Evolutionary conservation across 2,329 filamentous ascomycete species (phyloP).

Genomic region (Botrytis cinerea): DNA sequence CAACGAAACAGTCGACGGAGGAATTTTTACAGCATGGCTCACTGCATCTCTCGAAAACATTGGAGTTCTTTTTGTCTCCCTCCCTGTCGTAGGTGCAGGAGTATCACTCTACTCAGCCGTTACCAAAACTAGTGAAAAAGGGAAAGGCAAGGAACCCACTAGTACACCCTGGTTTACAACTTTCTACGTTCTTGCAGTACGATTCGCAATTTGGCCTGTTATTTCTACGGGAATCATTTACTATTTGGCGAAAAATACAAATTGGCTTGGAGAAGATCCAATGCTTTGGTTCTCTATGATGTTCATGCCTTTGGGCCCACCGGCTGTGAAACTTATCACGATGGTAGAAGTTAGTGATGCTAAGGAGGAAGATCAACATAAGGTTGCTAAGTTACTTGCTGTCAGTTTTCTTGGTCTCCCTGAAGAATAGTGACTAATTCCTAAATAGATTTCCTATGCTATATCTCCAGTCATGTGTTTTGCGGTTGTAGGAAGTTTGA

Average conservation of each 20-base stretch:
- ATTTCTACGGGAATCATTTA: constrained; percentile 58
- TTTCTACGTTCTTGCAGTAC: constrained; percentile 52
- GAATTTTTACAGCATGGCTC: constrained; percentile 67
- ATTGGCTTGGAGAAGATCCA: constrained; percentile 56
- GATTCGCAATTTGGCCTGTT: constrained; percentile 63
- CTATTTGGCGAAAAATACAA: constrained; percentile 53
- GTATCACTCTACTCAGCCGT: constrained; percentile 62
- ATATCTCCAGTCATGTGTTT: constrained; percentile 45
- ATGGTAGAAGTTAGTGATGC: constrained; percentile 49
- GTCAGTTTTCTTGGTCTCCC: constrained; percentile 33
- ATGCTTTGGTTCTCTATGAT: constrained; percentile 64
- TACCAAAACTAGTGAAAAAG: constrained; percentile 48
- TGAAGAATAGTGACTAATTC: not conserved
- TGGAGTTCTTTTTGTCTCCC: constrained; percentile 62
- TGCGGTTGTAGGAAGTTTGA: constrained; percentile 44
- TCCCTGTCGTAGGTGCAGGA: constrained; percentile 67
- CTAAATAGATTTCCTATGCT: constrained; percentile 43
- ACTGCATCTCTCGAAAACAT: constrained; percentile 62
- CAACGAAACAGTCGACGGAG: constrained; percentile 55
- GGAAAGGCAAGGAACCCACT: constrained; percentile 32
- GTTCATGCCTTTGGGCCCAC: constrained; percentile 51
- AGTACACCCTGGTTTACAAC: constrained; percentile 53
- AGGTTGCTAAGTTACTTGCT: constrained; percentile 48
- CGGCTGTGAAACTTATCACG: constrained; percentile 51
- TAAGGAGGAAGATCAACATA: constrained; percentile 45